These are phyloP conservation scores for Prunus fruticosa DNA, from an alignment of 306 rosid species.

Conservation along the genomic window DNA sequence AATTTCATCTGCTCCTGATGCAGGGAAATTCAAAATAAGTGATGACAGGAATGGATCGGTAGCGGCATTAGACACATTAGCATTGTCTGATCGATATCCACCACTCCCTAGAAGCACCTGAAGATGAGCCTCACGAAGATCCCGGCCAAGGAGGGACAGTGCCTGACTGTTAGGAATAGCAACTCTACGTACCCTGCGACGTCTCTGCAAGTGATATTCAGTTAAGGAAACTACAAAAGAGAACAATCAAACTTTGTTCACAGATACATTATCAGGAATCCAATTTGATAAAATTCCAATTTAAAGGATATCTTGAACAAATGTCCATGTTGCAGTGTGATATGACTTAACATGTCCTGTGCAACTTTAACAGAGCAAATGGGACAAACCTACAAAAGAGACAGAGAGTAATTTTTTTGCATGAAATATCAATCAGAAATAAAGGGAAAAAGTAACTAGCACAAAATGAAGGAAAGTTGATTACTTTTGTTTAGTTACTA, in stretches of 20 bases:
- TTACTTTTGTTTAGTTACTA: neutral
- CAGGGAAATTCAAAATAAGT: slow-evolving; percentile 78
- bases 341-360: slow-evolving; percentile 86
- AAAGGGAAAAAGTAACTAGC: neutral
- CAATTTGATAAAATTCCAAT: neutral
- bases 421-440: neutral
- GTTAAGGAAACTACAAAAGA: slow-evolving; percentile 46
- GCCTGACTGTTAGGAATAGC: slow-evolving; percentile 82
- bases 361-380: slow-evolving; percentile 89
- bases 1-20: slow-evolving; percentile 84
- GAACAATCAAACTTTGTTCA: neutral
- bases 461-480: neutral
- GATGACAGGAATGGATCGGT: slow-evolving; percentile 88
- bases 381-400: slow-evolving; percentile 78
- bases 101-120: slow-evolving; percentile 85
- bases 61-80: slow-evolving; percentile 52
- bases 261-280: slow-evolving; percentile 13
- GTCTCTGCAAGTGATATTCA: slow-evolving; percentile 76
- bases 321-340: slow-evolving; percentile 89
- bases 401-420: slow-evolving; percentile 14
- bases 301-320: slow-evolving; percentile 91
- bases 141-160: slow-evolving; percentile 75
- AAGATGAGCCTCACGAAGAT: slow-evolving; percentile 97
- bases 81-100: slow-evolving; percentile 60
- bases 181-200: slow-evolving; percentile 79